Base-by-base conservation (phyloP, 352 stramenopile species). In the Phytopythium aichiense region DNA sequence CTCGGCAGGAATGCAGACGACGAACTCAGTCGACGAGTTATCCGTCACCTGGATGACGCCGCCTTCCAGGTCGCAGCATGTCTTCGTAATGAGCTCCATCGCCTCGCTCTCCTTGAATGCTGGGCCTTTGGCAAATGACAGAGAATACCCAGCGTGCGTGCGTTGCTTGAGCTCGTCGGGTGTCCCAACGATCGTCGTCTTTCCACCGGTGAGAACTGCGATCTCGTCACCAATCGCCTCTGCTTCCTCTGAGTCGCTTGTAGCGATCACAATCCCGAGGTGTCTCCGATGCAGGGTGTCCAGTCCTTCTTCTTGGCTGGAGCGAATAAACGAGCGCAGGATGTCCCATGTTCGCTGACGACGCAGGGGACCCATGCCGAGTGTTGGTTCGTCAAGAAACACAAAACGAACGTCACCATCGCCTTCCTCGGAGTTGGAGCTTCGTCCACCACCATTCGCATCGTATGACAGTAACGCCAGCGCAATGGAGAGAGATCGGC, bases 351-450 rank as follows among this genome's bases (percentile, higher is more conserved):
- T 79, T 46, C 97, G 97, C 40, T 91, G 72, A 28, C 94, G 75
- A n/a, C 67, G 84, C 66, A 96, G 98, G 22, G 93, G 91, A 63
- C 98, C 95, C 90, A 98, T 98, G 7, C 94, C 93, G 56, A 40
- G 77, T 18, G 91, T 98, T 5, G 92, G 92, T 56, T 98, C 88
- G 57, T 96, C 85, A 33, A 95, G 70, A 18, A 92, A 84, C 33
- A 90, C 72, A 25, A 93, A 49, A 54, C 61, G 62, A 85, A 46
- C 35, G 3, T 13, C 33, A 4, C n/a, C 42, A 9, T 58, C 35
- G 7, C 12, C n/a, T 1, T 49, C 35, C 4, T 2, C 35, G 18
- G 0, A n/a, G 4, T 53, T 25, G 12, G 11, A 16, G 48, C 48
- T 31, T 38, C 23, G 35, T 13, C 35, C 53, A 37, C 64, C 82